Evolutionary conservation across 768 basidiomycete species (phyloP), one percentile per base, ranked within the genome.

Genomic region (Kwoniella heveanensis): DNA sequence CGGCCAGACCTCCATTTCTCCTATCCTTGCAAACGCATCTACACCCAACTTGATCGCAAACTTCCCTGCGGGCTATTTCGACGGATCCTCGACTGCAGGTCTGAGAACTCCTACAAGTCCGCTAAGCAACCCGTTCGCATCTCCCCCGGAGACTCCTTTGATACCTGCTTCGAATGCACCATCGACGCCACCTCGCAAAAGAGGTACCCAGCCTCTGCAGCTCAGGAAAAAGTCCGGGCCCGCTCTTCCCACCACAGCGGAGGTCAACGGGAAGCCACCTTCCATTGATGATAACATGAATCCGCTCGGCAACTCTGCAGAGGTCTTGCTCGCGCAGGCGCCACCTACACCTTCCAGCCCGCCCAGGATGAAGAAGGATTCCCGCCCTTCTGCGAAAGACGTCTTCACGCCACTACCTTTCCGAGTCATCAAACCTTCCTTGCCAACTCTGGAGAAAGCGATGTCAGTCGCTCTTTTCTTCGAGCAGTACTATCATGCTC

Each of bases 391-490:
- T 22, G 62, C 62, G 10, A 54, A 64, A 27, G 62, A 57, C 10
- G 49, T 63, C 26, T 60, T 60, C 54, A 53, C 64, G 26, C 48
- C 57, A 13, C 61, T 68, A 17, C 73, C 72, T n/a, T 72, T 75
- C 53, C 47, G 79, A 24, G 53, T 74, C 57, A 88, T 97, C 74
- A 86, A 84, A 15, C 93, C 95, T 39, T 94, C 93, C 57, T 84
- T 99, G 60, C 84, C 88, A 47, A 96, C 95, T 29, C 83, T 97
- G 75, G 94, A 99, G 80, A 93, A 90, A 79, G 91, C 93, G 54
- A 91, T 92, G 62, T 88, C 93, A 32, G 88, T 90, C 44, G 87
- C 90, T 77, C 91, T 97, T 82, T 96, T 88, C 84, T 96, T 98
- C 54, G 80, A 81, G 59, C 78, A 79, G 25, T 76, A 73, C 62